Evolutionary conservation across 495 filamentous ascomycete genomes (phyloP), one percentile per base, ranked within the genome.

Genomic region (Lasiosphaeria miniovina): DNA sequence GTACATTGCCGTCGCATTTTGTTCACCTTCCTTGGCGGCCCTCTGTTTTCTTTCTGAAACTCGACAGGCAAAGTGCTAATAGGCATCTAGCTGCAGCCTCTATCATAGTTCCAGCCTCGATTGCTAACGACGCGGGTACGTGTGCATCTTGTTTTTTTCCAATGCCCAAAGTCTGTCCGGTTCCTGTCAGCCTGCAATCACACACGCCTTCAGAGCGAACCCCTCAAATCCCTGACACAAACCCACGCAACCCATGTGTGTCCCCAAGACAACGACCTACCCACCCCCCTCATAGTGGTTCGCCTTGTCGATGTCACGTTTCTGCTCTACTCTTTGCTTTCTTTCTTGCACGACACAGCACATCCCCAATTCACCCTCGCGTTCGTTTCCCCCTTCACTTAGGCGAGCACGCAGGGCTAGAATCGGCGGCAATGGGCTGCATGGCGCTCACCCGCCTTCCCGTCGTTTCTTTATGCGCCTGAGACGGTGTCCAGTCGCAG

Each of bases 181-280:
- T 38, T 60, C 54, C 53, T 57, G 49, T 54, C 53, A 52, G 55
- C 62, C 55, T 64, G 57, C 43, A 71, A 57, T 60, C 61, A 60
- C 62, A 63, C 67, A 46, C 43, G 12, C 12, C 43, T 14, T n/a
- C 43, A 5, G 7, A 14, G 12, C 49, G 49, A 56, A 57, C 51
- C 51, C 61, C 61, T 49, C 32, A 33, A 43, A 52, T 55, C 43
- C 57, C 46, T 54, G 49, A 48, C 55, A 48, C 55, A 55, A 48
- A 58, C 52, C 48, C 49, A 61, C 60, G 57, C 52, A 62, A 46
- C 52, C 48, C 32, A 40, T 52, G 52, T 52, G 33, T 49, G 24
- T 40, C 6, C 56, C 5, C 32, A 6, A 50, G 43, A 46, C 56
- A 63, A 52, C 51, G 43, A 57, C 52, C 57, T n/a, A 48, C 36